A percentile compares a stretch with the other conserved stretches of the same genome.
Evolutionary conservation across 495 filamentous ascomycete genomes (phyloP).

Genomic region (Lepraria neglecta): DNA sequence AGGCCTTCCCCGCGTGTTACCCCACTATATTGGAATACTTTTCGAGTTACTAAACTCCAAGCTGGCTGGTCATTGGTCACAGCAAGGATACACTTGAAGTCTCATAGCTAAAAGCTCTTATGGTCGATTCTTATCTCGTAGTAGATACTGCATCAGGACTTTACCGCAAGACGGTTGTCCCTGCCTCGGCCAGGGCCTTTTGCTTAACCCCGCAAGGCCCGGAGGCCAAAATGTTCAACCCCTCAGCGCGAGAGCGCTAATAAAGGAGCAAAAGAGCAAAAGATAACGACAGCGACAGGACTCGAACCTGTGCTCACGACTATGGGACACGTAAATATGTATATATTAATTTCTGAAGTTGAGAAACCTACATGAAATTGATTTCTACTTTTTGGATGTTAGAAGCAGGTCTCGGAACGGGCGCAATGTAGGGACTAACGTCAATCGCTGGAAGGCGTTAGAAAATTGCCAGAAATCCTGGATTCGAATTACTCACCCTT

Average conservation of each 20-base stretch:
- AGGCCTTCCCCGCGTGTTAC: constrained; percentile 2
- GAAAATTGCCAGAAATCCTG: not conserved
- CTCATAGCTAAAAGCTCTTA: not conserved
- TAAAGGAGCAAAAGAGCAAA: not conserved
- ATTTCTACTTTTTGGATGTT: constrained; percentile 4
- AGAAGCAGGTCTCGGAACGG: too few relatives aligned
- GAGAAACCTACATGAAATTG: not conserved
- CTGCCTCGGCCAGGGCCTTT: too few relatives aligned
- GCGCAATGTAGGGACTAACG: too few relatives aligned
- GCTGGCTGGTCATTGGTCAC: not conserved
- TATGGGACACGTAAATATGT: too few relatives aligned
- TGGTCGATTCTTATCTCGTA: not conserved
- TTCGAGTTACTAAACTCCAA: not conserved
- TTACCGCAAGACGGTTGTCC: too few relatives aligned
- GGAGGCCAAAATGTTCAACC: too few relatives aligned
- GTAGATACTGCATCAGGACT: too few relatives aligned
- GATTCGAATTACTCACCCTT: not conserved
- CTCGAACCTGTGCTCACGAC: constrained; percentile 17
- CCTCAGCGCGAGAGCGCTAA: too few relatives aligned
- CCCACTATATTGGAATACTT: not conserved
- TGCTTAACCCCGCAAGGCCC: too few relatives aligned
- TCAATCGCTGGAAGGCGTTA: not conserved
- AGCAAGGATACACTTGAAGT: not conserved
- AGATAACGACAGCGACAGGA: constrained; percentile 16
- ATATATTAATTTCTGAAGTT: too few relatives aligned